Conservation (phyloP, 2,329 filamentous ascomycete species). For the Clonostachys rhizophaga region DNA sequence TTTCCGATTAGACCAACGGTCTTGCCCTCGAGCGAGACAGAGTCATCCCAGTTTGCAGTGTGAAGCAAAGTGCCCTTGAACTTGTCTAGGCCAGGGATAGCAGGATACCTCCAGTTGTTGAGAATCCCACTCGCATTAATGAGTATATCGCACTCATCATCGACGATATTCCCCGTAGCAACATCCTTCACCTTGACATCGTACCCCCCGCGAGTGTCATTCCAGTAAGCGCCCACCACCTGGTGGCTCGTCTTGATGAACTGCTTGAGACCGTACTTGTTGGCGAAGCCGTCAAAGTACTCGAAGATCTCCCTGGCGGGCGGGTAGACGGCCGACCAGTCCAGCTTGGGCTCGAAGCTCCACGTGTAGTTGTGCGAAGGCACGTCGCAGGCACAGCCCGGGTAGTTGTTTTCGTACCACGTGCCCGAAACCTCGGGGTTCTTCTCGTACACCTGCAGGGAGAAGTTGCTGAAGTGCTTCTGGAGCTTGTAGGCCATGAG, state of each 20-base stretch:
- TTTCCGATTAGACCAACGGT: constrained; percentile 37
- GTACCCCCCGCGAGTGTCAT: constrained; percentile 22
- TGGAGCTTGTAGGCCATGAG: constrained; percentile 21
- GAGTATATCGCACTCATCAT: constrained; percentile 21
- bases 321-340: constrained; percentile 29
- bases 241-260: constrained; percentile 18
- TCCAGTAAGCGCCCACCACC: constrained; percentile 25
- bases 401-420: constrained; percentile 45
- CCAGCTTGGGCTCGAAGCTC: constrained; percentile 32
- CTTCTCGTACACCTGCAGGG: constrained; percentile 24
- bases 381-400: constrained; percentile 42
- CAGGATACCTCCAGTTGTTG: constrained; percentile 31
- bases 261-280: constrained; percentile 27
- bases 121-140: constrained; percentile 9
- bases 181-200: constrained; percentile 24
- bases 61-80: constrained; percentile 48
- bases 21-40: constrained; percentile 26
- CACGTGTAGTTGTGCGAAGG: constrained; percentile 46
- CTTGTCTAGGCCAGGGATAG: constrained; percentile 39
- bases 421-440: constrained; percentile 44
- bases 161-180: constrained; percentile 12
- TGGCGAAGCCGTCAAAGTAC: constrained; percentile 16
- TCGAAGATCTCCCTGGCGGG: constrained; percentile 31
- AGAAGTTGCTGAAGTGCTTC: constrained; percentile 51
- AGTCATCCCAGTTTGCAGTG: constrained; percentile 41